Base-by-base conservation (phyloP, 495 filamentous ascomycete genomes). In the Symbiotaphrina buchneri region DNA sequence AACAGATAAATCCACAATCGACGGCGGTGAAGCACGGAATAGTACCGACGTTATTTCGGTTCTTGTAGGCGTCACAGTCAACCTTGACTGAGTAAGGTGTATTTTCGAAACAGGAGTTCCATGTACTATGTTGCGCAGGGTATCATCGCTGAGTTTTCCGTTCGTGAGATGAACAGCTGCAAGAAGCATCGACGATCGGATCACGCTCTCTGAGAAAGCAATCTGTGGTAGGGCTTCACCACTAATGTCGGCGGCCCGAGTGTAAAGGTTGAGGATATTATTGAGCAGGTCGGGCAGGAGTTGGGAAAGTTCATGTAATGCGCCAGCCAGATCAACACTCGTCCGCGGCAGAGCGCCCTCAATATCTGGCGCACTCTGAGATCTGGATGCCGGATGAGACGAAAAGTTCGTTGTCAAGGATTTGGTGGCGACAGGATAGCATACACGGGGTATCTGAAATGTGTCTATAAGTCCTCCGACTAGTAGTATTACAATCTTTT, bases 241-340 rank as follows among this genome's bases (percentile, higher is more conserved):
- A 15, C 78, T 68, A 39, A 90, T 72, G 39, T 67, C 65, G 11
- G 68, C 61, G 2, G 72, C 69, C 33, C 79, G 67, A 26, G 63
- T 68, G 52, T 94, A 94, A 19, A 91, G 59, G 32, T 71, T 76
- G 34, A 91, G 40, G 31, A 91, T 90, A 32, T 72, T 74, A 35
- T 87, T 81, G 5, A 84, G 50, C 17, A 93, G 56, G 31, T 82
- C 77, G 21, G 73, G 75, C 15, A 83, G 43, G 1, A 79, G 47
- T 29, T 57, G 55, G 17, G 67, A 55, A 2, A 83, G 53, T 21
- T 69, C 70, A 36, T 71, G 62, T 7, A 76, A n/a, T n/a, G n/a
- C n/a, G 6, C 33, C n/a, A n/a, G n/a, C n/a, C n/a, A n/a, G n/a
- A n/a, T n/a, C n/a, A n/a, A n/a, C n/a, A n/a, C n/a, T n/a, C n/a